Conservation (phyloP, 1,284 basidiomycete genomes). For the Cerrena zonata region DNA sequence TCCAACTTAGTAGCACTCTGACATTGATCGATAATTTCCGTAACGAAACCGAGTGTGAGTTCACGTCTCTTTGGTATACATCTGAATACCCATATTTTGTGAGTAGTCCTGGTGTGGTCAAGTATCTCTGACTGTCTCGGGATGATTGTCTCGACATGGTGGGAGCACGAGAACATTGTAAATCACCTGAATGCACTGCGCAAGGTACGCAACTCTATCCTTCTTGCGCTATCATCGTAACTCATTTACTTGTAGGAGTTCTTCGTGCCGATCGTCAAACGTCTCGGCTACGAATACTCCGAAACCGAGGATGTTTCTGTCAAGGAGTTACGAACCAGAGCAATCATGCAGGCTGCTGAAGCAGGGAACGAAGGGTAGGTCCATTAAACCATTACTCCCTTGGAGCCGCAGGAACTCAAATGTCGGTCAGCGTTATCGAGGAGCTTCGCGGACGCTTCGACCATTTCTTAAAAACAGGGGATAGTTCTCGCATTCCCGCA, state of each 20-base stretch:
- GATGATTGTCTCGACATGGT: constrained; percentile 70
- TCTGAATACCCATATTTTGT: constrained; percentile 1
- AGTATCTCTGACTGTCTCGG: constrained; percentile 54
- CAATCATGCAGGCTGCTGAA: constrained; percentile 62
- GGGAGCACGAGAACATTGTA: constrained; percentile 68
- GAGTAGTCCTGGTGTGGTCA: constrained; percentile 68
- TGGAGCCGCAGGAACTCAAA: neutral
- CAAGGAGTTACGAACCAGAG: constrained; percentile 73
- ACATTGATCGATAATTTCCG: constrained; percentile 65
- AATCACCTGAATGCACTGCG: constrained; percentile 62
- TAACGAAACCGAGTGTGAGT: constrained; percentile 67
- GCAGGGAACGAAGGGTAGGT: constrained; percentile 56
- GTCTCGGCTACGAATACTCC: constrained; percentile 75
- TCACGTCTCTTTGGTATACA: constrained; percentile 22
- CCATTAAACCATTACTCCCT: neutral
- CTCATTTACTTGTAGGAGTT: constrained; percentile 41
- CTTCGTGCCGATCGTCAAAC: constrained; percentile 75
- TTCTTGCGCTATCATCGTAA: neutral
- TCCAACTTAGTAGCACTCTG: constrained; percentile 72
- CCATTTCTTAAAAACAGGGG: constrained; percentile 64
- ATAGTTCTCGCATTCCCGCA: constrained; percentile 75
- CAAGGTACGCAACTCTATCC: constrained; percentile 38
- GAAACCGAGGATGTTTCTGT: constrained; percentile 67
- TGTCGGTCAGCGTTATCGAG: constrained; percentile 52
- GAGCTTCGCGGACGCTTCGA: constrained; percentile 76